Evolutionary conservation across 352 stramenopile genomes (phyloP).

Genomic region (Pythium apleroticum): DNA sequence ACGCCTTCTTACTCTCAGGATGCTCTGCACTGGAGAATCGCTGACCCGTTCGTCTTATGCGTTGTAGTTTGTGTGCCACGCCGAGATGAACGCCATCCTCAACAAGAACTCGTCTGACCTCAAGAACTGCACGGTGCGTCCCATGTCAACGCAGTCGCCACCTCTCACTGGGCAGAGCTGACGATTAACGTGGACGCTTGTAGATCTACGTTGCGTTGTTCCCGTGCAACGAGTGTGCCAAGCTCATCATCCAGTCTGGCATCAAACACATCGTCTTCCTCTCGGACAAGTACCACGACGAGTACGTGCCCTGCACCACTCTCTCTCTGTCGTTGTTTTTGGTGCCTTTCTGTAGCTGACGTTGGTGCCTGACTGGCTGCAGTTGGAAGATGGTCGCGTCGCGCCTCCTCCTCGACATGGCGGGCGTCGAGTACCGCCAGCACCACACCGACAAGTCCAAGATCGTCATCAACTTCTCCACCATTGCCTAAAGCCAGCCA

Average conservation of each 20-base stretch:
- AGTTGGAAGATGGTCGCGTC: conserved; percentile 90
- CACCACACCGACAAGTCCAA: conserved; percentile 54
- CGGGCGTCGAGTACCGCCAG: conserved; percentile 60
- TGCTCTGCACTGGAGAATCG: not conserved
- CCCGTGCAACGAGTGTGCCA: conserved; percentile 98
- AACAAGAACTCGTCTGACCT: conserved; percentile 97
- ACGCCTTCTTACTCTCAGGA: too few relatives aligned
- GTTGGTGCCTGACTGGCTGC: not conserved
- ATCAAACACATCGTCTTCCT: conserved; percentile 96
- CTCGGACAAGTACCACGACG: conserved; percentile 94
- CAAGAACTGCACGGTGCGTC: conserved; percentile 87
- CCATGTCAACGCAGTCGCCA: too few relatives aligned
- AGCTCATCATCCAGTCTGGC: conserved; percentile 98
- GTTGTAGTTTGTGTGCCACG: conserved; percentile 96
- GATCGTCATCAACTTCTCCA: conserved; percentile 71
- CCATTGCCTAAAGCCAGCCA: conserved; percentile 11
- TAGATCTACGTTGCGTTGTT: conserved; percentile 98
- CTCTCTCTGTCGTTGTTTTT: conserved; percentile 3
- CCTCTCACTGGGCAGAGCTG: too few relatives aligned
- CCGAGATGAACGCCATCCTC: conserved; percentile 99
- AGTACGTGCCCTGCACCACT: conserved; percentile 43
- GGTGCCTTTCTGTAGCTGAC: conserved; percentile 3
- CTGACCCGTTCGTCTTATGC: conserved; percentile 6
- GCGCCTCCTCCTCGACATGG: conserved; percentile 86
- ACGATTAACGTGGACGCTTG: not conserved